phyloP scores from a whole-genome alignment of 805 yeast species.

The Kodamaea leandrae region DNA sequence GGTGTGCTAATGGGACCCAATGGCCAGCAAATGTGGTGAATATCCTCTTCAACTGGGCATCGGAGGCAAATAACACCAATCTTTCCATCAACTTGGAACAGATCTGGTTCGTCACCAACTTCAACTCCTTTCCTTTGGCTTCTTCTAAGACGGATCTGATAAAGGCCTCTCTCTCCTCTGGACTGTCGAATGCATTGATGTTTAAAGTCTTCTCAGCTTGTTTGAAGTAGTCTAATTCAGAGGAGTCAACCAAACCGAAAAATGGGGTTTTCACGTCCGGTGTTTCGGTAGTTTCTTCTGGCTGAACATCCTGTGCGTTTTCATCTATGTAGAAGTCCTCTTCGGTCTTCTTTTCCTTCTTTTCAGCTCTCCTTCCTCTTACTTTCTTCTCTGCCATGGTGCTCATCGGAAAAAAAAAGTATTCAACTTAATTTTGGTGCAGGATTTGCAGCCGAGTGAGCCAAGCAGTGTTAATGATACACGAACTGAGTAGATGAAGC shows the following conservation, averaged over 20 bases:
- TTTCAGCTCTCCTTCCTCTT: conserved; percentile 45
- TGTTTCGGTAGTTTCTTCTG: conserved; percentile 13
- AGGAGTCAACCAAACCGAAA: conserved; percentile 82
- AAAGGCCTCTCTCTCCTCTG: conserved; percentile 73
- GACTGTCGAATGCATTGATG: conserved; percentile 68
- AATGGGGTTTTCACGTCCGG: conserved; percentile 44
- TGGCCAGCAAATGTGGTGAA: conserved; percentile 71
- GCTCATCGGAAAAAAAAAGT: conserved; percentile 8
- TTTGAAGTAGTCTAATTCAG: conserved; percentile 87
- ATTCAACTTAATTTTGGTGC: too few relatives aligned
- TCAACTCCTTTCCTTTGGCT: conserved; percentile 83
- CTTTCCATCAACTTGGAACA: conserved; percentile 93
- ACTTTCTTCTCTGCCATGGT: conserved; percentile 18
- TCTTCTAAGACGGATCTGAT: conserved; percentile 80
- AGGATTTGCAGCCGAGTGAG: conserved; percentile 1
- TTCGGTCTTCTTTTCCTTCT: conserved; percentile 27
- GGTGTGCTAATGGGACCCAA: conserved; percentile 72
- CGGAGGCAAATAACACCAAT: conserved; percentile 63
- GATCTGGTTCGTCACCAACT: conserved; percentile 89
- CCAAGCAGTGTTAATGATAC: not conserved
- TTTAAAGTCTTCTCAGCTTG: conserved; percentile 87
- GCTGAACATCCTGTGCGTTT: conserved; percentile 15
- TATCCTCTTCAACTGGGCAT: conserved; percentile 60
- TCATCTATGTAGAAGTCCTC: conserved; percentile 8
- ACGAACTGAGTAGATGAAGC: not conserved